Evolutionary conservation across 179 eudicot genomes (phyloP), one percentile per base, ranked within the genome.

Genomic region (Beta lomatogona): DNA sequence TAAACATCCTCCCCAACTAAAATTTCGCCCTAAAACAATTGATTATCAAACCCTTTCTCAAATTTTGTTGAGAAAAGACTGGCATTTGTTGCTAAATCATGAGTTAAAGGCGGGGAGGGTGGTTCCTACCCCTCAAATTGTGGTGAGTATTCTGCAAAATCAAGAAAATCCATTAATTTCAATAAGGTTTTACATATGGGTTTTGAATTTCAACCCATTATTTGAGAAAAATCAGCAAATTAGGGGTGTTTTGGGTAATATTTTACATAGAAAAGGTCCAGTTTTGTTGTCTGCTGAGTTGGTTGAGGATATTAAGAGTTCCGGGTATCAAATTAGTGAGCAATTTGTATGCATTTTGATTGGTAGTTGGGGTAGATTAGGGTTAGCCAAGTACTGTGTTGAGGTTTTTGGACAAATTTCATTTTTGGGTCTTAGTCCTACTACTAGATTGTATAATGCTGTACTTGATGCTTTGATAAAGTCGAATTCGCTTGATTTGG

Each of bases 351-450:
- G 98, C 78, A 70, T 90, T 86, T 86, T 95, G 86, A 84, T 95
- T 75, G 91, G 90, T 53, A 92, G 97, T 88, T 95, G 99, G 99
- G 99, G 99, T 73, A 91, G 91, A 76, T 91, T 95, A 82, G 98
- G 99, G 19, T 82, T 95, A 76, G 93, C 95, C 14, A 93, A 90
- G 88, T 95, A 95, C 71, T 91, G 97, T 78, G 87, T 85, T 75
- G 94, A 90, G 76, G 83, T 95, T 82, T 95, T 95, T 79, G 93
- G 93, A 82, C 99, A 95, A 87, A 84, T 95, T 81, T 91, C 94
- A 18, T 89, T 86, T 85, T 82, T 95, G 86, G 97, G 92, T 63
- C 83, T 94, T 84, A 77, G 44, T 84, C 92, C 95, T 59, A 92
- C 82, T 69, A 95, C 97, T 81, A 87, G 99, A 86, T 83, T 95